These are phyloP conservation scores for Colletotrichum brevisporum DNA, from an alignment of 2,329 filamentous ascomycete genomes.

Conservation along the genomic window DNA sequence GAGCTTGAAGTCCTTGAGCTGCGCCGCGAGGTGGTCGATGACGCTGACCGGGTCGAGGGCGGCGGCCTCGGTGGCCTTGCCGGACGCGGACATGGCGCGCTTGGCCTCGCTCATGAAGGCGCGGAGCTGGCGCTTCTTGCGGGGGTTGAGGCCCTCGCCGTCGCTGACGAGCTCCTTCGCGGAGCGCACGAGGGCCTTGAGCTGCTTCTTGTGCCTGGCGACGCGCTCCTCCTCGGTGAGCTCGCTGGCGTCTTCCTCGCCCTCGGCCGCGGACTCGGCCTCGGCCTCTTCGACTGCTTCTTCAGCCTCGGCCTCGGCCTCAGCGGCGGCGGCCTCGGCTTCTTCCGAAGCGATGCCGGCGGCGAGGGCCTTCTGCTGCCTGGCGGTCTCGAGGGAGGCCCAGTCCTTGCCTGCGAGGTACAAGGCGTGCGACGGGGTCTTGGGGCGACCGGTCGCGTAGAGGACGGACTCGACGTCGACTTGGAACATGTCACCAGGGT, in stretches of 20 bases:
- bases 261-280: constrained; percentile 40
- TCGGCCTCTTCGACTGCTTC: constrained; percentile 39
- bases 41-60: constrained; percentile 56
- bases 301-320: constrained; percentile 40
- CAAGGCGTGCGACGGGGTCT: constrained; percentile 56
- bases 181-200: constrained; percentile 68
- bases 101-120: constrained; percentile 77
- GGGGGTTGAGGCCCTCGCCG: constrained; percentile 70
- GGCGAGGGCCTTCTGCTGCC: constrained; percentile 45
- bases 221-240: constrained; percentile 46
- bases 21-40: constrained; percentile 67
- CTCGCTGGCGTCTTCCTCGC: constrained; percentile 42
- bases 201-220: constrained; percentile 51
- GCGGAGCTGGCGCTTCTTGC: constrained; percentile 82
- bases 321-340: constrained; percentile 25
- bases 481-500: constrained; percentile 98
- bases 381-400: constrained; percentile 48
- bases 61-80: constrained; percentile 50
- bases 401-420: constrained; percentile 42
- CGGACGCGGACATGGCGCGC: constrained; percentile 71
- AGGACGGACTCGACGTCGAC: constrained; percentile 92
- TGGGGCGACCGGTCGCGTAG: constrained; percentile 85
- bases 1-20: constrained; percentile 64
- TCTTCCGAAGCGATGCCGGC: constrained; percentile 26
- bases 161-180: constrained; percentile 73